These are phyloP conservation scores for Plantago ovata DNA, from an alignment of 257 asterid genomes.

Conservation along the genomic window DNA sequence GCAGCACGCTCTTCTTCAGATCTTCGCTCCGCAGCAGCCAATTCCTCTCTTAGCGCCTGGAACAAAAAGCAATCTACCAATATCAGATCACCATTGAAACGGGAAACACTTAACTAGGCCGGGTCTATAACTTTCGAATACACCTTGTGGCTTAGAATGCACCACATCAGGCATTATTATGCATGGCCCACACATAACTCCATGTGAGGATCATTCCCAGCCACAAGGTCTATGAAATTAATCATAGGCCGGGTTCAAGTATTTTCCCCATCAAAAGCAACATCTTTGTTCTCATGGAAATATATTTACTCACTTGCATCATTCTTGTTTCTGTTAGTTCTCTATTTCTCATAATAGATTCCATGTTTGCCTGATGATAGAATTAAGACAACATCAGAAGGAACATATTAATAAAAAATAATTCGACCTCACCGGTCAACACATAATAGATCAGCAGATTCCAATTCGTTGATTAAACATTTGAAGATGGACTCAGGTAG, in stretches of 20 bases:
- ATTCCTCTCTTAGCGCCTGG: constrained; percentile 94
- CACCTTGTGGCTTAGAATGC: too few species aligned
- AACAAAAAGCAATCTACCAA: constrained; percentile 14
- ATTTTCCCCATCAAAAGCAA: too few species aligned
- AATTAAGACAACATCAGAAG: constrained; percentile 11
- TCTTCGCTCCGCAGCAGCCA: constrained; percentile 88
- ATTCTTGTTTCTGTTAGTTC: constrained; percentile 98
- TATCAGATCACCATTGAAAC: constrained; percentile 22
- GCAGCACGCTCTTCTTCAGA: constrained; percentile 98
- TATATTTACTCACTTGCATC: constrained; percentile 79
- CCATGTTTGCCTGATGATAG: constrained; percentile 72
- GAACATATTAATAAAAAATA: constrained; percentile 14
- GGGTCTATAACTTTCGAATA: too few species aligned
- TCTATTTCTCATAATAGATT: constrained; percentile 86
- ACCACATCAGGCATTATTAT: too few species aligned
- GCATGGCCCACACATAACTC: too few species aligned
- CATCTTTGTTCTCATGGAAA: constrained; percentile 10
- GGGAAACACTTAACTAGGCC: too few species aligned
- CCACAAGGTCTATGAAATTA: too few species aligned
- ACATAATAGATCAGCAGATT: constrained; percentile 13
- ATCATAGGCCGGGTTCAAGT: too few species aligned
- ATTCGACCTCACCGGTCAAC: constrained; percentile 17
- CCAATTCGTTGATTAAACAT: constrained; percentile 1
- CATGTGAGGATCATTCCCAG: too few species aligned
- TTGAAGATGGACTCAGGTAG: neutral